Conservation (phyloP, 306 rosid genomes). For the Mimosa bimucronata region DNA sequence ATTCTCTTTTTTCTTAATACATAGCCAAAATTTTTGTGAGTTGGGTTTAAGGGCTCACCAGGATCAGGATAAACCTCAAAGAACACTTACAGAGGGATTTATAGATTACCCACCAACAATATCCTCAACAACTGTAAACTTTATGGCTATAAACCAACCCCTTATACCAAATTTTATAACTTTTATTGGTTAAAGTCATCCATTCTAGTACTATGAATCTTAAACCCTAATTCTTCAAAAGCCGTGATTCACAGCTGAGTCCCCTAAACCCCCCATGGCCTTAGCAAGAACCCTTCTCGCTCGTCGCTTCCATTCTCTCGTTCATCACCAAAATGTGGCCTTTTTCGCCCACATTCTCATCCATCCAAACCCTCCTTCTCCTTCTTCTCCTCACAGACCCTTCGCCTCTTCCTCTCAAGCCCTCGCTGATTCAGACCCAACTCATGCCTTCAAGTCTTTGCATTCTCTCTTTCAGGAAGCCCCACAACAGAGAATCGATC, state of each 20-base stretch:
- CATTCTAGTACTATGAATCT: too few relatives aligned
- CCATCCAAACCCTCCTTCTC: slow-evolving; percentile 30
- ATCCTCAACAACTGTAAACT: too few relatives aligned
- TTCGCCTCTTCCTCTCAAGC: slow-evolving; percentile 30
- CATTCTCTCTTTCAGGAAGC: slow-evolving; percentile 52
- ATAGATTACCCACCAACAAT: too few relatives aligned
- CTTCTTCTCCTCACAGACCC: slow-evolving; percentile 38
- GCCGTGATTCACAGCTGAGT: neutral
- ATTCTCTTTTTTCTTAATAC: too few relatives aligned
- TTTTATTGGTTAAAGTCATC: too few relatives aligned
- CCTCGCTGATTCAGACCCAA: slow-evolving; percentile 19
- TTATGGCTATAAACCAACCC: too few relatives aligned
- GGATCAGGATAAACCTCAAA: too few relatives aligned
- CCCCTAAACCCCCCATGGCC: slow-evolving; percentile 38
- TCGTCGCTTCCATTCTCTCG: slow-evolving; percentile 38
- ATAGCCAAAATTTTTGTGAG: too few relatives aligned
- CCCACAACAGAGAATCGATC: slow-evolving; percentile 18
- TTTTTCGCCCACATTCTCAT: neutral
- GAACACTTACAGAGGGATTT: too few relatives aligned
- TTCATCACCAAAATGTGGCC: slow-evolving; percentile 31
- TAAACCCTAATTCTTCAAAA: neutral
- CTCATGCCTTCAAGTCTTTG: slow-evolving; percentile 40
- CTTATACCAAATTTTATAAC: too few relatives aligned
- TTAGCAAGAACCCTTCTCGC: slow-evolving; percentile 37
- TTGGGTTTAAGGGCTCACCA: too few relatives aligned